Evolutionary conservation across 257 asterid genomes (phyloP).

Genomic region (Nicotiana knightiana): DNA sequence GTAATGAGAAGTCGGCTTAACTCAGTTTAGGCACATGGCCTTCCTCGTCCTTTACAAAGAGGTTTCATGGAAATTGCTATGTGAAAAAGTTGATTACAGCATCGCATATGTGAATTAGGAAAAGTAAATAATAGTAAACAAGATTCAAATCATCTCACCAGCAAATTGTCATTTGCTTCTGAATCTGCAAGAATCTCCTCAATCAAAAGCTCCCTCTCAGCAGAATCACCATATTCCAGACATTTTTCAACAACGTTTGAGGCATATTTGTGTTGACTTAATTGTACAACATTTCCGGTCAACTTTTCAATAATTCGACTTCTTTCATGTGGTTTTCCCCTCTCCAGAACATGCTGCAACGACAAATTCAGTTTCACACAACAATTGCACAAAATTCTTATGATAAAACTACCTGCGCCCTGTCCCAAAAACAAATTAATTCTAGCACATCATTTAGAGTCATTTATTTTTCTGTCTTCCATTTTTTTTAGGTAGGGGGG

Average conservation of each 20-base stretch:
- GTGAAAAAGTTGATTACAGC: not conserved
- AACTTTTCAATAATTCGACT: slow-evolving; percentile 52
- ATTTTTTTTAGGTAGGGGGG: not conserved
- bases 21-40: not conserved
- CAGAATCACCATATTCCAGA: slow-evolving; percentile 49
- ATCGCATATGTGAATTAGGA: not conserved
- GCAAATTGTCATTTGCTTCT: slow-evolving; percentile 54
- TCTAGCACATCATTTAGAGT: not conserved
- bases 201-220: slow-evolving; percentile 54
- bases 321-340: slow-evolving; percentile 69
- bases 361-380: not conserved
- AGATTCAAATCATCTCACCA: slow-evolving; percentile 34
- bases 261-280: slow-evolving; percentile 90
- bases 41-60: not conserved
- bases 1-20: not conserved
- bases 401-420: not conserved
- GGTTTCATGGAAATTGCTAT: not conserved
- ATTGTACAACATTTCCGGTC: slow-evolving; percentile 52
- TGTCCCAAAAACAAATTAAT: not conserved
- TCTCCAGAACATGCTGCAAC: slow-evolving; percentile 73
- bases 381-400: slow-evolving; percentile 3
- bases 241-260: slow-evolving; percentile 90
- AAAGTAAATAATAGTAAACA: not conserved
- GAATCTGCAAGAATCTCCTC: slow-evolving; percentile 67
- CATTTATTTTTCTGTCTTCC: not conserved